Evolutionary conservation across 202 grass and related monocot genomes (phyloP), one percentile per base, ranked within the genome.

Genomic region (Alloteropsis angusta): DNA sequence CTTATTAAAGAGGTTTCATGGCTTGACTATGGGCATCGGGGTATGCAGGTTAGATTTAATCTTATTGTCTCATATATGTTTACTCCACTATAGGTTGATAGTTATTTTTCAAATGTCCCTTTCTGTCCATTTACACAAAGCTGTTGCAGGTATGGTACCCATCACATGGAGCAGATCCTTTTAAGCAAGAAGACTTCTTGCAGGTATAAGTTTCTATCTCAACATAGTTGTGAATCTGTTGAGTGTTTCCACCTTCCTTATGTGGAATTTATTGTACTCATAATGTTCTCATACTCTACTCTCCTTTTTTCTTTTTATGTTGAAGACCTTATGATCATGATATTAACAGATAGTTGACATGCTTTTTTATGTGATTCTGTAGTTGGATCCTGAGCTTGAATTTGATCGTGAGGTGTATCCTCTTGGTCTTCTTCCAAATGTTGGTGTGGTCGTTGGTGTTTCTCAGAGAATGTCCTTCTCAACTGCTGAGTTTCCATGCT

Each of bases 1-100:
- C 92, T 99, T 87, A 95, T 99, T 43, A 91, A 99, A 88, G 96
- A 99, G 84, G 96, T 99, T 84, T 99, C 96, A n/a, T 99, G 96
- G 96, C 86, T 99, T 87, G 96, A 99, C 84, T 99, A 99, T 79
- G 96, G 96, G 22, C 88, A 99, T 81, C 90, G 78, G 68, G 96
- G 96, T 63, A 99, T 99, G 96, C 96, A 99, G 96, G 96, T 99
- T 75, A 17, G 72, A 79, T 78, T 56, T 71, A 58, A 16, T 85
- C 37, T 28, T 49, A 56, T 58, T 84, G 7, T 47, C 58, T 1
- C 2, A n/a, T 82, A 18, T 41, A 42, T 56, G 49, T 74, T 22
- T 25, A 22, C 35, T 54, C 2, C 11, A 23, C 30, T 15, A 60
- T 85, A 23, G 39, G 16, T 35, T 30, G 42, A 26, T 78, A 43